These are phyloP conservation scores for Melampsora americana DNA, from an alignment of 1,284 basidiomycete species.

Conservation along the genomic window DNA sequence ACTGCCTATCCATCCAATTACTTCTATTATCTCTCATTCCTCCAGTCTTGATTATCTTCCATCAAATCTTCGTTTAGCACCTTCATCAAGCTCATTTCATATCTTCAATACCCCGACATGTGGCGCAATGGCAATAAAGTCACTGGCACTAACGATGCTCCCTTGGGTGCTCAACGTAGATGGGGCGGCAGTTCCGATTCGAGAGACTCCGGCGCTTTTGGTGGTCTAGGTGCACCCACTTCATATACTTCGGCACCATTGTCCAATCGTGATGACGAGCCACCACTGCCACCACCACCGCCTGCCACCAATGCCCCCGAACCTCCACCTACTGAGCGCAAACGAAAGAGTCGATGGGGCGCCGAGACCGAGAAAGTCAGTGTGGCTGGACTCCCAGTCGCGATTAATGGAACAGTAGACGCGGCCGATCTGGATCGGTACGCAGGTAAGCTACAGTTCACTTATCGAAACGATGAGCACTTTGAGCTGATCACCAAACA, in stretches of 20 bases:
- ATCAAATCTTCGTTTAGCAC: too few relatives aligned
- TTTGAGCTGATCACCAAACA: neutral
- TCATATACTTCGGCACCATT: slow-evolving; percentile 39
- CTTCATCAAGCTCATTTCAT: too few relatives aligned
- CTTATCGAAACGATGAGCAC: too few relatives aligned
- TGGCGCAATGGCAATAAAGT: slow-evolving; percentile 39
- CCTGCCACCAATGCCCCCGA: slow-evolving; percentile 17
- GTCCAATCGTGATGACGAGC: slow-evolving; percentile 36
- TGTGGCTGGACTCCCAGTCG: slow-evolving; percentile 76
- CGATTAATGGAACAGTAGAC: slow-evolving; percentile 78
- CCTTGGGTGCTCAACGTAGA: slow-evolving; percentile 36
- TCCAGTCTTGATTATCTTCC: too few relatives aligned
- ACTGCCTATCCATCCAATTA: too few relatives aligned
- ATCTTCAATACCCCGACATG: neutral
- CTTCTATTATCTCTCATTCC: too few relatives aligned
- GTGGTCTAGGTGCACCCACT: slow-evolving; percentile 39
- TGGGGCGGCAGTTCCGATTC: slow-evolving; percentile 39
- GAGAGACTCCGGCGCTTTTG: slow-evolving; percentile 42
- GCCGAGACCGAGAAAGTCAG: slow-evolving; percentile 64
- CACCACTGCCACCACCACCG: slow-evolving; percentile 27
- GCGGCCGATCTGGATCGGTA: slow-evolving; percentile 92
- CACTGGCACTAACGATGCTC: slow-evolving; percentile 42
- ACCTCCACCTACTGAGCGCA: slow-evolving; percentile 53
- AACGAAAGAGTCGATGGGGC: slow-evolving; percentile 92
- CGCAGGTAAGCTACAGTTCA: slow-evolving; percentile 20